A percentile compares a stretch with the other conserved stretches of the same genome.
phyloP scores from a whole-genome alignment of 1,139 yeast species.

The Blastobotrys elegans region DNA sequence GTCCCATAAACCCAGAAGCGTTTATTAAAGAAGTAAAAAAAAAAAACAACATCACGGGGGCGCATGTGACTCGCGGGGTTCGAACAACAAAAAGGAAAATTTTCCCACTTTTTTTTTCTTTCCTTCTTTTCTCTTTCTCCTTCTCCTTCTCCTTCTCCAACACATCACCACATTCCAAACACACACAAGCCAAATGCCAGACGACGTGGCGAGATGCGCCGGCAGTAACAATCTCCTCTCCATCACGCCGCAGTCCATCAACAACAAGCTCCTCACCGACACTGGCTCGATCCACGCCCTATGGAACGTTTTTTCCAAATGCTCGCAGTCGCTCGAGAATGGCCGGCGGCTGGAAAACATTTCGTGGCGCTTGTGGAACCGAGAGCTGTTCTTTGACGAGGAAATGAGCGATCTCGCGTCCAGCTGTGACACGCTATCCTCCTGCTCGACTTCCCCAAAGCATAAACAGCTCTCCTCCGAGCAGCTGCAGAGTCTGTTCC shows the following conservation, averaged over 20 bases:
- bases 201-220: too few relatives aligned
- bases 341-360: constrained; percentile 54
- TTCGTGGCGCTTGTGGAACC: constrained; percentile 55
- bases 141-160: not conserved
- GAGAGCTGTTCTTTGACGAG: constrained; percentile 33
- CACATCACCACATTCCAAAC: too few relatives aligned
- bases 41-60: too few relatives aligned
- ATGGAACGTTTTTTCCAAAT: constrained; percentile 52
- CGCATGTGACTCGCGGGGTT: too few relatives aligned
- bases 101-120: not conserved
- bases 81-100: too few relatives aligned
- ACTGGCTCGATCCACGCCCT: constrained; percentile 38
- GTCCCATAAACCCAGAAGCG: too few relatives aligned
- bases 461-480: constrained; percentile 25
- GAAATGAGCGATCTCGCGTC: not conserved
- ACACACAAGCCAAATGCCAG: too few relatives aligned
- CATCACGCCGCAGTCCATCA: constrained; percentile 28
- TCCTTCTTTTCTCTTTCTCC: not conserved
- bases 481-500: constrained; percentile 23
- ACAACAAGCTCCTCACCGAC: constrained; percentile 37
- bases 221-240: too few relatives aligned
- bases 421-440: constrained; percentile 6
- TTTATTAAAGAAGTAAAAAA: too few relatives aligned
- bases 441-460: not conserved
- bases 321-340: constrained; percentile 46